Conservation (phyloP, 306 rosid genomes). For the Mucuna pruriens region DNA sequence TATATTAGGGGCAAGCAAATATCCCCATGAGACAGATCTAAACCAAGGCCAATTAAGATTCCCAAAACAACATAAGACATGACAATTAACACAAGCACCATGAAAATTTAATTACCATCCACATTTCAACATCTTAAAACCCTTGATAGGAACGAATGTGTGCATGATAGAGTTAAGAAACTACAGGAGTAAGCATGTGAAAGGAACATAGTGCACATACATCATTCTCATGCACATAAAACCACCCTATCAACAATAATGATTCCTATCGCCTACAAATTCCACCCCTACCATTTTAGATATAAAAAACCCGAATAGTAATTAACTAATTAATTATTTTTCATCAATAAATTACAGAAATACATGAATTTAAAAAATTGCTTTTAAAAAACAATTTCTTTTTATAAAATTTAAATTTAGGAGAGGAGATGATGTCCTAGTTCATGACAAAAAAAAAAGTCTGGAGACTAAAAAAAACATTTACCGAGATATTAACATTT, state of each 20-base stretch:
- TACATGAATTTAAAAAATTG: neutral
- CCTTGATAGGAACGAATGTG: neutral
- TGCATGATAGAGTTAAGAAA: neutral
- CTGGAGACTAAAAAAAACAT: too few relatives aligned
- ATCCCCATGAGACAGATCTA: conserved; percentile 40
- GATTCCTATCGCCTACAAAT: neutral
- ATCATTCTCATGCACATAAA: neutral
- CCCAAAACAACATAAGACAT: conserved; percentile 29
- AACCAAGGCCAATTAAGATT: conserved; percentile 15
- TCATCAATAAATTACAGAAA: neutral
- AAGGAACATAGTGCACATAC: neutral
- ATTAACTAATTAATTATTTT: neutral
- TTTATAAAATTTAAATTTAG: too few relatives aligned
- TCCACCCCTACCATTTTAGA: neutral
- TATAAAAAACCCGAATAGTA: neutral
- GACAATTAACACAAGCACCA: conserved; percentile 10
- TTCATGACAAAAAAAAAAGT: too few relatives aligned
- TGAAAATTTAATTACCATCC: neutral
- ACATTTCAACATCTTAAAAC: neutral
- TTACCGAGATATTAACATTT: too few relatives aligned
- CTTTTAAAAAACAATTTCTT: too few relatives aligned
- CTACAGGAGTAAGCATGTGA: neutral
- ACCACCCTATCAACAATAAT: neutral
- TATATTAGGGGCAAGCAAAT: neutral
- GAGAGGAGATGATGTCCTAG: too few relatives aligned